Conservation (phyloP, 2,329 filamentous ascomycete genomes). For the Scedosporium aurantiacum region DNA sequence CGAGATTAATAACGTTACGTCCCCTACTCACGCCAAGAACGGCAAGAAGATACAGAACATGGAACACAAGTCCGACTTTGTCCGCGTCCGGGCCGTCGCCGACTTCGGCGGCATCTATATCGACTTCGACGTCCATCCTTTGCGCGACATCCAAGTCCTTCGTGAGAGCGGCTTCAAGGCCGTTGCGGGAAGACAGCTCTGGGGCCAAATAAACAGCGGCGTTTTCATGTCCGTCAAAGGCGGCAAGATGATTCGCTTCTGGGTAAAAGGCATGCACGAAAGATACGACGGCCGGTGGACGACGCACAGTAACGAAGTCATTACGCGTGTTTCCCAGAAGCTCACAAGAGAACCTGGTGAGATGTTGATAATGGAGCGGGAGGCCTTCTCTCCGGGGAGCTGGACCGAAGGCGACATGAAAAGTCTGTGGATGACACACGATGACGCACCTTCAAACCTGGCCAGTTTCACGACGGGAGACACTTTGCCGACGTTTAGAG, state of each 20-base stretch:
- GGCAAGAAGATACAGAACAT: conserved; percentile 9
- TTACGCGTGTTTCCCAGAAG: conserved; percentile 5
- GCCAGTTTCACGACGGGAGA: background rate
- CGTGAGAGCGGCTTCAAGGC: conserved; percentile 12
- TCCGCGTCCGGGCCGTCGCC: conserved; percentile 12
- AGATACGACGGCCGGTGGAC: conserved; percentile 18
- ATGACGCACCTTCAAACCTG: background rate
- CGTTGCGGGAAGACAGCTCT: conserved; percentile 11
- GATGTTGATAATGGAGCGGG: background rate
- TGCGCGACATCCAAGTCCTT: conserved; percentile 8
- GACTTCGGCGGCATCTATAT: conserved; percentile 14
- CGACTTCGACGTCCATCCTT: conserved; percentile 13
- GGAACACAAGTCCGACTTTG: conserved; percentile 15
- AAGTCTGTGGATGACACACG: background rate
- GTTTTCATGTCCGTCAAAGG: conserved; percentile 14
- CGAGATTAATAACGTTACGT: background rate
- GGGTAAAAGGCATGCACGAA: conserved; percentile 23
- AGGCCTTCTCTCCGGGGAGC: background rate
- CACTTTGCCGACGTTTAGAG: background rate
- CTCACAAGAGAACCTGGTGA: background rate
- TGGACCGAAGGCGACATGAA: background rate
- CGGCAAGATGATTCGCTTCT: conserved; percentile 11
- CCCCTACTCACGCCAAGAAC: conserved; percentile 10
- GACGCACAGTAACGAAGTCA: conserved; percentile 16
- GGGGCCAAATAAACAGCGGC: conserved; percentile 14